Conservation (phyloP, 202 grass and related monocot species). For the Musa balbisiana region DNA sequence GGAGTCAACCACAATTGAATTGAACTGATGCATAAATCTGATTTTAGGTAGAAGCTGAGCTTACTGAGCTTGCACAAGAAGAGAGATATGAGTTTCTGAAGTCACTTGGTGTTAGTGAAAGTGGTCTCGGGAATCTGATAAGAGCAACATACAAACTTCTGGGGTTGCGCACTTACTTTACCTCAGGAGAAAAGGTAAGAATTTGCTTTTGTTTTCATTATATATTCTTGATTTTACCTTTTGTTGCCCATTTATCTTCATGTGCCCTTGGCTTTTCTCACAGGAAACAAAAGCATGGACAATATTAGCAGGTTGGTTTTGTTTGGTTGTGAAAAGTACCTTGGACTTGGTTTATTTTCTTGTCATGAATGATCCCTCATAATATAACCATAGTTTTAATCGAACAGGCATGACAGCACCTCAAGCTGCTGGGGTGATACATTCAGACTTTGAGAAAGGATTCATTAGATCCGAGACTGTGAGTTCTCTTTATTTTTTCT, state of each 20-base stretch:
- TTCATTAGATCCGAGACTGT: constrained; percentile 99
- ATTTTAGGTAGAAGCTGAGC: constrained; percentile 88
- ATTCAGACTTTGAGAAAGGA: constrained; percentile 98
- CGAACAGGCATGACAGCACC: constrained; percentile 87
- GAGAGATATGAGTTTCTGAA: constrained; percentile 92
- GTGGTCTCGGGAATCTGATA: constrained; percentile 90
- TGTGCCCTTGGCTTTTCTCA: constrained; percentile 1
- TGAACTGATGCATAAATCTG: constrained; percentile 1
- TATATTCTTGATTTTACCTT: constrained; percentile 11
- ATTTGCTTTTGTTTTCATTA: neutral
- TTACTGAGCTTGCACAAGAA: constrained; percentile 69
- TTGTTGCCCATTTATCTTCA: constrained; percentile 6
- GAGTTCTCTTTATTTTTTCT: constrained; percentile 26
- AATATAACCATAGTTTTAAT: constrained; percentile 14
- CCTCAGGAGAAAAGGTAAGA: constrained; percentile 88
- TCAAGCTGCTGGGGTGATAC: constrained; percentile 98
- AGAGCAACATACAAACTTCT: constrained; percentile 90
- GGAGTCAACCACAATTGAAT: neutral
- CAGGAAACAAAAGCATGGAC: constrained; percentile 99
- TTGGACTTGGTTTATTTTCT: neutral
- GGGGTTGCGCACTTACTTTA: constrained; percentile 93
- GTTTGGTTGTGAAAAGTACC: constrained; percentile 15
- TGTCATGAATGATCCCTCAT: neutral
- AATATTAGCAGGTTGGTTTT: constrained; percentile 65
- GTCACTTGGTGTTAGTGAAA: constrained; percentile 78